phyloP scores from a whole-genome alignment of 2,329 filamentous ascomycete species.

The Allantophomopsis cytisporea region DNA sequence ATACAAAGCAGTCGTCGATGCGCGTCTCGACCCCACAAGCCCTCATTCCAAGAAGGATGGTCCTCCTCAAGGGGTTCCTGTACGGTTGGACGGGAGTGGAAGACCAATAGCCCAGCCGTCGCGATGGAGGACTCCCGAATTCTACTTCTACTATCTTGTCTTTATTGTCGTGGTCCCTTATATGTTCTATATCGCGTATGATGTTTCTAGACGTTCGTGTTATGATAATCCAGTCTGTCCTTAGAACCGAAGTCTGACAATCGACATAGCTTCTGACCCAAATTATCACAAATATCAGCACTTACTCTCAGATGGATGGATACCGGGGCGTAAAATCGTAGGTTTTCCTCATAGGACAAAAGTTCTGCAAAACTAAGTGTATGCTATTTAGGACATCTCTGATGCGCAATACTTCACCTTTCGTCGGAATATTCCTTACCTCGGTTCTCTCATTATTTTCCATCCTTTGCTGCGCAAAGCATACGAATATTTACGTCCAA shows the following conservation, averaged over 20 bases:
- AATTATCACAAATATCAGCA: conserved; percentile 63
- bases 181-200: conserved; percentile 85
- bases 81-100: conserved; percentile 23
- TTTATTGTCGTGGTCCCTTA: conserved; percentile 55
- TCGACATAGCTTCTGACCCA: conserved; percentile 56
- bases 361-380: not conserved
- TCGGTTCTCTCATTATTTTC: conserved; percentile 57
- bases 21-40: conserved; percentile 27
- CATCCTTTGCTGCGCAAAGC: conserved; percentile 67
- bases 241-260: conserved; percentile 5
- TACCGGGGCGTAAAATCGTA: conserved; percentile 81
- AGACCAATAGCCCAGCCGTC: conserved; percentile 41
- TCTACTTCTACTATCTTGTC: conserved; percentile 64
- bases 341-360: conserved; percentile 15
- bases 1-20: conserved; percentile 42
- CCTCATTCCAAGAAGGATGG: conserved; percentile 16
- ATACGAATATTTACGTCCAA: conserved; percentile 41
- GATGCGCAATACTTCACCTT: conserved; percentile 82
- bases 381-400: conserved; percentile 56
- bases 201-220: conserved; percentile 66
- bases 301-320: conserved; percentile 72
- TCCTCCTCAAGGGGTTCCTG: conserved; percentile 13
- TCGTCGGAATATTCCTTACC: conserved; percentile 72
- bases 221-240: not conserved
- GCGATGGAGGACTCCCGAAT: conserved; percentile 80